Conservation (phyloP, 352 stramenopile genomes). For the Phytophthora citrophthora region DNA sequence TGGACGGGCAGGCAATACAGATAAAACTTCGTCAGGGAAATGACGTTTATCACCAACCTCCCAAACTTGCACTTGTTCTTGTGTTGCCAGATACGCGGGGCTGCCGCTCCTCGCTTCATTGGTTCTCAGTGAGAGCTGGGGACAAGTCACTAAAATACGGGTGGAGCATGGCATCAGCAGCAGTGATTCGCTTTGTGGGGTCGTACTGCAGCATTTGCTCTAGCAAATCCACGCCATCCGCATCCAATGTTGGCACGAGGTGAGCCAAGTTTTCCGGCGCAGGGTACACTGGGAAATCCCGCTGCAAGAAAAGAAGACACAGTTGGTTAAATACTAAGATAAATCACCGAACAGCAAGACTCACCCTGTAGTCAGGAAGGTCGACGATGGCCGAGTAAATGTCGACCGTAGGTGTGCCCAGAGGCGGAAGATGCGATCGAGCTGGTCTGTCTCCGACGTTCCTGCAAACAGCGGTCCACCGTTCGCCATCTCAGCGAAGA, state of each 20-base stretch:
- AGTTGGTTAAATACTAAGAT: not conserved
- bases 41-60: constrained; percentile 17
- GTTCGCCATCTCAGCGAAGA: constrained; percentile 98
- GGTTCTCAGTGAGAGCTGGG: constrained; percentile 68
- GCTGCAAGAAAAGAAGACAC: constrained; percentile 38
- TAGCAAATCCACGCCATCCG: constrained; percentile 92
- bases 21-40: constrained; percentile 27
- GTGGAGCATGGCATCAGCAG: constrained; percentile 95
- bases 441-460: constrained; percentile 97
- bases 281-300: constrained; percentile 93
- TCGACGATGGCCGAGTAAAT: constrained; percentile 97
- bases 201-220: constrained; percentile 92
- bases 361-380: constrained; percentile 96
- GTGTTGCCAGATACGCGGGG: constrained; percentile 12
- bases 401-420: constrained; percentile 94
- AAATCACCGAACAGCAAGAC: constrained; percentile 4
- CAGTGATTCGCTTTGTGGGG: constrained; percentile 92
- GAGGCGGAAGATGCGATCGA: constrained; percentile 98
- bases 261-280: constrained; percentile 86
- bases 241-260: constrained; percentile 92
- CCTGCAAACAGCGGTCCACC: constrained; percentile 95
- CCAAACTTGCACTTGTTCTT: constrained; percentile 22
- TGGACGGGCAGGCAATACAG: constrained; percentile 35
- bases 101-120: constrained; percentile 29
- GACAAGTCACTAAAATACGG: constrained; percentile 96